Base-by-base conservation (phyloP, 192 early-diverging fungal species). In the Dispira simplex region DNA sequence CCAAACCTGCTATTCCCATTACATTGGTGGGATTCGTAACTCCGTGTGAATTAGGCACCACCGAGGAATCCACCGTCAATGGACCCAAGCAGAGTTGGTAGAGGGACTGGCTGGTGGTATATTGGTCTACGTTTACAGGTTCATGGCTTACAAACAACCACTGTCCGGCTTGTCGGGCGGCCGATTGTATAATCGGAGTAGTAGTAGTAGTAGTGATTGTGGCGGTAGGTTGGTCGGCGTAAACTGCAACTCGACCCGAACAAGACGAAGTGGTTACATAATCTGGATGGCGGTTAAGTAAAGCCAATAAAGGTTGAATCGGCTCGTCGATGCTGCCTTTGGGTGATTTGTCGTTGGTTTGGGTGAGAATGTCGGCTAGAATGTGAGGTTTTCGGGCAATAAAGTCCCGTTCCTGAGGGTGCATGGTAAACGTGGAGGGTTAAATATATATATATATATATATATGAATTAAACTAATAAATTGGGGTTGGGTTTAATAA, bases 251-350 rank as follows among this genome's bases (percentile, higher is more conserved):
- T 46, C 77, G 67, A 11, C 79, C 79, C 8, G 79, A 81, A 63
- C 79, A 81, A 6, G 75, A 75, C 26, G 75, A 77, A 4, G 77
- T 79, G 32, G 77, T 79, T 32, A 75, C 72, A 70, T 79, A 81
- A 63, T 79, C 75, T 1, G 73, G 62, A 64, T 81, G 79, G 32
- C 56, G 66, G 62, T 81, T 81, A 64, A 81, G 68, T 18, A 79
- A 64, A 4, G 73, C 56, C 45, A 79, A 76, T 12, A 81, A 54
- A 12, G 71, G 71, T 16, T 76, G 44, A 44, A 81, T 74, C 10
- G 79, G 73, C 44, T 66, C 77, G 63, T 81, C 79, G 39, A 81
- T 70, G 52, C 69, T 73, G 8, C 77, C 79, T 64, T 81, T 81
- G 26, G 79, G 77, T 4, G 75, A 77, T 59, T 77, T 81, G 68